A percentile compares a stretch with the other conserved stretches of the same genome.
phyloP scores from a whole-genome alignment of 1,139 yeast genomes.

The Yamadazyma blattariae region DNA sequence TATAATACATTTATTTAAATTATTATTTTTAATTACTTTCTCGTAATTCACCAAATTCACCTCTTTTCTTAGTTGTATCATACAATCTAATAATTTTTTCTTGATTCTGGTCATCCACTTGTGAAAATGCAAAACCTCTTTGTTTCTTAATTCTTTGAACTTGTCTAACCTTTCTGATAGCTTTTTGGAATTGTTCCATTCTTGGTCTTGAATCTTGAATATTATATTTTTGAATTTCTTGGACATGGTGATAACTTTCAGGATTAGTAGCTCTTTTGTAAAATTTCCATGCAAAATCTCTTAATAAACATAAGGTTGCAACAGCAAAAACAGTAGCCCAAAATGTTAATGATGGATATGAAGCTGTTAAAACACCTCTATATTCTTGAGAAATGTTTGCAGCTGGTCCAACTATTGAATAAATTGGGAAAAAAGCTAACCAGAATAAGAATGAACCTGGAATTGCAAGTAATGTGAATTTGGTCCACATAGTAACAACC shows the following conservation, averaged over 20 bases:
- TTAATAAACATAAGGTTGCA: constrained; percentile 70
- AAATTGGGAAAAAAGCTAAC: constrained; percentile 84
- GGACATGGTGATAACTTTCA: constrained; percentile 90
- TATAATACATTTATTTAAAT: background rate
- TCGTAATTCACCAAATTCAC: constrained; percentile 46
- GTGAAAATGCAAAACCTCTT: constrained; percentile 98
- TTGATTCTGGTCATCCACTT: constrained; percentile 90
- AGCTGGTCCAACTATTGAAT: constrained; percentile 81
- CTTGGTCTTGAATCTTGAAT: constrained; percentile 93
- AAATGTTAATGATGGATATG: constrained; percentile 76
- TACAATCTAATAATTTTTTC: constrained; percentile 89
- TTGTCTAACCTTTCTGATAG: constrained; percentile 94
- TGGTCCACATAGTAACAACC: constrained; percentile 92
- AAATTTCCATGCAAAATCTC: constrained; percentile 94
- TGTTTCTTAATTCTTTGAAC: constrained; percentile 98
- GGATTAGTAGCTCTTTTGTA: constrained; percentile 90
- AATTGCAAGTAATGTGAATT: constrained; percentile 84
- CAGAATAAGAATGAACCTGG: constrained; percentile 90
- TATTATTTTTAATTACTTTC: constrained; percentile 8
- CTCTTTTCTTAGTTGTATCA: constrained; percentile 78
- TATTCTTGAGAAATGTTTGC: constrained; percentile 83
- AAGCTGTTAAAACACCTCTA: constrained; percentile 70
- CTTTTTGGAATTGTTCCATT: constrained; percentile 94
- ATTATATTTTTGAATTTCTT: constrained; percentile 94
- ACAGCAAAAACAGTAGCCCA: constrained; percentile 83